Evolutionary conservation across 306 rosid genomes (phyloP).

Genomic region (Morella rubra): DNA sequence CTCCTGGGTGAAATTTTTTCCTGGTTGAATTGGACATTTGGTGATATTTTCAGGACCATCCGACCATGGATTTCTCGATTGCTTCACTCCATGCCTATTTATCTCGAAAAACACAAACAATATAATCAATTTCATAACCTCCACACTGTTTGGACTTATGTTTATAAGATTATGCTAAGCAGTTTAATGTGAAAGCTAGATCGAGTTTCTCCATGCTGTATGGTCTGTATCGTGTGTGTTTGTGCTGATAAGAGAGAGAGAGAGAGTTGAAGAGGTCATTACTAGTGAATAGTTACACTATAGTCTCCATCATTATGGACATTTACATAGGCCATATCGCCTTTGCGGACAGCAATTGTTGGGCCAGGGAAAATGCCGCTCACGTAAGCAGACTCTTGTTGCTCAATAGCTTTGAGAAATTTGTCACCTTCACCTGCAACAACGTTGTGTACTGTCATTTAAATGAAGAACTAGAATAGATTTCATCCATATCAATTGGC

Average conservation of each 20-base stretch:
- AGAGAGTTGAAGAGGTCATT: background rate
- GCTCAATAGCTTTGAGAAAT: conserved; percentile 10
- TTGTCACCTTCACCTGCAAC: background rate
- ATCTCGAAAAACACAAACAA: background rate
- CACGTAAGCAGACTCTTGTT: conserved; percentile 28
- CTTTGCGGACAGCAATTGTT: conserved; percentile 31
- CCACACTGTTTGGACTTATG: too few relatives aligned
- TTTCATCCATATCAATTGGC: too few relatives aligned
- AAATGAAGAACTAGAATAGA: too few relatives aligned
- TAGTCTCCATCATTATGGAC: conserved; percentile 28
- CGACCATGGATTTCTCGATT: conserved; percentile 44
- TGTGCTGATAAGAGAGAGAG: too few relatives aligned
- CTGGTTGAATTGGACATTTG: conserved; percentile 36
- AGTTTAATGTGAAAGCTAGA: too few relatives aligned
- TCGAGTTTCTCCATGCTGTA: too few relatives aligned
- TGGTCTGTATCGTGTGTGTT: too few relatives aligned
- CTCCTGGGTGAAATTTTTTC: conserved; percentile 28
- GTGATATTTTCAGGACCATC: conserved; percentile 47
- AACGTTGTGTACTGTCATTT: too few relatives aligned
- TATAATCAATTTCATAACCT: too few relatives aligned
- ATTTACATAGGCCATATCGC: conserved; percentile 29
- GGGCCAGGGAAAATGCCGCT: conserved; percentile 37
- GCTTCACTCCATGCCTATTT: conserved; percentile 40
- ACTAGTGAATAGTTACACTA: conserved; percentile 39
- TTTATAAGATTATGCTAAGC: too few relatives aligned